phyloP scores from a whole-genome alignment of 352 stramenopile genomes.

The Phytophthora pluvialis region DNA sequence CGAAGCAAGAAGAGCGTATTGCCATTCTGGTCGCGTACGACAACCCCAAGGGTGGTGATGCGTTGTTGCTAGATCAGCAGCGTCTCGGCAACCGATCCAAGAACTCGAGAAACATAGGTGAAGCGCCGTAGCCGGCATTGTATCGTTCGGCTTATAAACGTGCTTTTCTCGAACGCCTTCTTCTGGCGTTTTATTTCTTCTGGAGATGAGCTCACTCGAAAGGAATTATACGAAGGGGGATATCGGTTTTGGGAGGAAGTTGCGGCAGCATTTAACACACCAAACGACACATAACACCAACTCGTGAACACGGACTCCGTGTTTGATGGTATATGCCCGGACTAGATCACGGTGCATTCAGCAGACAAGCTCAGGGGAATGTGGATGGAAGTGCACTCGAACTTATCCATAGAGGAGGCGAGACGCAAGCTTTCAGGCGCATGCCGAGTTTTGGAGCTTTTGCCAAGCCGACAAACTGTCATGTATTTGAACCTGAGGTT shows the following conservation, averaged over 20 bases:
- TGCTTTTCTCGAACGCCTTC: slow-evolving; percentile 1
- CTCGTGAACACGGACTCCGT: neutral
- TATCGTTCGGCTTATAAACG: slow-evolving; percentile 7
- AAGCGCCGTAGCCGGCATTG: neutral
- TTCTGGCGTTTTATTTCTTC: slow-evolving; percentile 9
- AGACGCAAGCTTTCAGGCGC: neutral
- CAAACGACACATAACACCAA: neutral
- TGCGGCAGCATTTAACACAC: neutral
- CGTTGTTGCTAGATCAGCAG: neutral
- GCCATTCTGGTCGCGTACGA: neutral
- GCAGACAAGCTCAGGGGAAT: neutral
- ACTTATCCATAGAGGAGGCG: neutral
- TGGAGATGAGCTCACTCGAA: neutral
- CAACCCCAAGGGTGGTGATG: neutral
- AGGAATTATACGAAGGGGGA: slow-evolving; percentile 4
- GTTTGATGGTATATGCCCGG: neutral
- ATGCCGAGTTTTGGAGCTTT: neutral
- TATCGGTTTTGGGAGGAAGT: slow-evolving; percentile 1
- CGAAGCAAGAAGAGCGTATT: neutral
- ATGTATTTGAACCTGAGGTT: neutral
- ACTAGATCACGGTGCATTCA: neutral
- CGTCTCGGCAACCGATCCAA: neutral
- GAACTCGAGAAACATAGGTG: neutral
- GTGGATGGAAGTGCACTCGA: neutral
- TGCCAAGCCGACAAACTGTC: neutral